Evolutionary conservation across 1,284 basidiomycete genomes (phyloP), one percentile per base, ranked within the genome.

Genomic region (Cystobasidiaceae sp.): DNA sequence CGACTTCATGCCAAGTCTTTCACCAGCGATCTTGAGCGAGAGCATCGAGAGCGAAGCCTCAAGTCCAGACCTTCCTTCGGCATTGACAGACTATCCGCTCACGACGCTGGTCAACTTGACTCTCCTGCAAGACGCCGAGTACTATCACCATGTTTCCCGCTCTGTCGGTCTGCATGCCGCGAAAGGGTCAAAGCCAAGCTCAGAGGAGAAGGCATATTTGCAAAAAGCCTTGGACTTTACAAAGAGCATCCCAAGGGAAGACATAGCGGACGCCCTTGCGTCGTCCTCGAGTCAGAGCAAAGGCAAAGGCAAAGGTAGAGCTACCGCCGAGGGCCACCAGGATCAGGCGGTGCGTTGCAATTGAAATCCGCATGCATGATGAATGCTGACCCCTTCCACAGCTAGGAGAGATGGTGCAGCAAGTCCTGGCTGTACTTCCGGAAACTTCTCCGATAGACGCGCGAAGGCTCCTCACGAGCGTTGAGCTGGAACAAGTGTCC

Each of bases 21-120:
- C 39, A 4, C 30, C 44, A 5, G 43, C 46, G 9, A 56, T 23
- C 6, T 21, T 54, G 28, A 28, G 21, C 32, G 51, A 46, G 13
- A 27, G 39, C n/a, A 39, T 64, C 9, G 61, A 64, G 27, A 51
- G 32, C 15, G 61, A 64, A 48, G 61, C 51, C 11, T 55, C 32
- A 13, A 51, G 21, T 33, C 50, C 51, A 3, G 61, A 64, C 1
- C 27, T 56, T 3, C 61, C 61, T 8, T 23, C 15, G 7, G 43
- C n/a, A 3, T 25, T 64, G 7, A 30, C 61, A 15, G 30, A 64
- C n/a, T 44, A 56, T 6, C 43, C 61, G 7, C 41, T 55, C 5
- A 56, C 61, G n/a, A 45, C 61, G 4, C 33, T 55, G 6, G 30
- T 64, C 28, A 64, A 64, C 23, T n/a, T 55, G 48, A 45, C 61